These are phyloP conservation scores for Mycena chlorophos DNA, from an alignment of 768 basidiomycete species.

Conservation along the genomic window DNA sequence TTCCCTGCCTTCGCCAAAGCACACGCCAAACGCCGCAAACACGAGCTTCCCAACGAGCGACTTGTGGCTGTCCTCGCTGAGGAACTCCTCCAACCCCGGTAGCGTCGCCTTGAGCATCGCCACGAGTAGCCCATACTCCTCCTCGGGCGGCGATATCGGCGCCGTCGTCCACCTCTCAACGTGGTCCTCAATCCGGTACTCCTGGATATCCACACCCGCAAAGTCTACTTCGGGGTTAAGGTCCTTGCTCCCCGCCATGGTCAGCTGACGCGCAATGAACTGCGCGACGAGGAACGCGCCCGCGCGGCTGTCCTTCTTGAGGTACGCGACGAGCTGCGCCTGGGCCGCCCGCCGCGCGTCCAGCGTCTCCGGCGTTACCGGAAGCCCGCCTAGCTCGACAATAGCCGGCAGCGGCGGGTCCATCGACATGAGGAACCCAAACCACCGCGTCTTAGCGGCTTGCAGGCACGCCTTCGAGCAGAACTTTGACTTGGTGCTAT, in stretches of 20 bases:
- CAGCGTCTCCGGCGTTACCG: constrained; percentile 31
- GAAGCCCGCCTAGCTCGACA: constrained; percentile 32
- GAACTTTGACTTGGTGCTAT: constrained; percentile 60
- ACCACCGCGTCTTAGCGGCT: constrained; percentile 56
- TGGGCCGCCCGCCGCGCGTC: constrained; percentile 61
- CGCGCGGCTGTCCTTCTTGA: constrained; percentile 48
- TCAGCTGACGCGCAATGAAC: constrained; percentile 72
- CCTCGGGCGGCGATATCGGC: constrained; percentile 48
- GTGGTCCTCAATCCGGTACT: constrained; percentile 73
- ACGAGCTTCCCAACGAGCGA: constrained; percentile 66
- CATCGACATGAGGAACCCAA: constrained; percentile 69
- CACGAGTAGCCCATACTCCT: constrained; percentile 52
- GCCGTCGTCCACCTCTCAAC: constrained; percentile 72
- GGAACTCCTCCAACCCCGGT: constrained; percentile 71
- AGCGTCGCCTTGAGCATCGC: constrained; percentile 60
- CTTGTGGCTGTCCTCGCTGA: constrained; percentile 63
- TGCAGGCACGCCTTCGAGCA: constrained; percentile 71
- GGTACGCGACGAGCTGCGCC: constrained; percentile 52
- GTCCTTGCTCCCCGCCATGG: constrained; percentile 55
- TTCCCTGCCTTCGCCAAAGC: constrained; percentile 62
- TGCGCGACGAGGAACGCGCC: constrained; percentile 63
- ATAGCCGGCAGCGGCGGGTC: constrained; percentile 57
- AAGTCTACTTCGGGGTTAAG: constrained; percentile 37
- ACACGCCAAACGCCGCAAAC: constrained; percentile 79
- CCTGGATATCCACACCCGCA: constrained; percentile 47